Conservation (phyloP, 805 yeast species). For the Kregervanrija delftensis region DNA sequence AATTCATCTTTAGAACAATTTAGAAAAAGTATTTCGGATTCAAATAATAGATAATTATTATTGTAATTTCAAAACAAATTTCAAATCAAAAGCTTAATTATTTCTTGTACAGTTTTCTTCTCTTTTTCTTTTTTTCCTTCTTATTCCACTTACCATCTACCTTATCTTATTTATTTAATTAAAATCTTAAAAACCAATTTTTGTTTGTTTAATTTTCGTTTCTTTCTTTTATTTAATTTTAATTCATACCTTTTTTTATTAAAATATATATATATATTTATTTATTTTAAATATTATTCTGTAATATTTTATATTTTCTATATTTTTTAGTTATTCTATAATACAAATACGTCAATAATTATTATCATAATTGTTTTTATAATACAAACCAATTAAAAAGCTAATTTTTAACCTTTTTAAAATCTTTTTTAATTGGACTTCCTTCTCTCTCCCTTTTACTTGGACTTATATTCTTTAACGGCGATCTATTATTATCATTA, state of each 20-base stretch:
- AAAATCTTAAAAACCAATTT: not conserved
- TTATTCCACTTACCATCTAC: not conserved
- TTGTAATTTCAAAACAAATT: not conserved
- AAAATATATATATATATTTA: not conserved
- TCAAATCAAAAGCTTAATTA: not conserved
- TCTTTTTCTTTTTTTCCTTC: not conserved
- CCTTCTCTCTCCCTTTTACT: too few relatives aligned
- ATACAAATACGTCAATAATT: not conserved
- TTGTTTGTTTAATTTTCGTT: not conserved
- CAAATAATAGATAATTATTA: not conserved
- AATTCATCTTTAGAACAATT: conserved; percentile 35
- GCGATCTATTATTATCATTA: too few relatives aligned
- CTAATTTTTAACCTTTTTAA: too few relatives aligned
- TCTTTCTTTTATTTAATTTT: not conserved
- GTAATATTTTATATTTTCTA: not conserved
- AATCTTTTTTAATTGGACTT: too few relatives aligned
- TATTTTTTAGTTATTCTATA: not conserved
- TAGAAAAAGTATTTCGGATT: conserved; percentile 31
- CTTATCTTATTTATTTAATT: not conserved
- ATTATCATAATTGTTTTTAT: too few relatives aligned
- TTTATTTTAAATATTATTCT: not conserved
- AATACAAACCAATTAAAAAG: too few relatives aligned
- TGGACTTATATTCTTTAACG: too few relatives aligned
- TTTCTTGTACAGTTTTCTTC: not conserved
- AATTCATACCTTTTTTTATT: not conserved